Evolutionary conservation across 768 basidiomycete species (phyloP).

Genomic region (Amanita molliuscula): DNA sequence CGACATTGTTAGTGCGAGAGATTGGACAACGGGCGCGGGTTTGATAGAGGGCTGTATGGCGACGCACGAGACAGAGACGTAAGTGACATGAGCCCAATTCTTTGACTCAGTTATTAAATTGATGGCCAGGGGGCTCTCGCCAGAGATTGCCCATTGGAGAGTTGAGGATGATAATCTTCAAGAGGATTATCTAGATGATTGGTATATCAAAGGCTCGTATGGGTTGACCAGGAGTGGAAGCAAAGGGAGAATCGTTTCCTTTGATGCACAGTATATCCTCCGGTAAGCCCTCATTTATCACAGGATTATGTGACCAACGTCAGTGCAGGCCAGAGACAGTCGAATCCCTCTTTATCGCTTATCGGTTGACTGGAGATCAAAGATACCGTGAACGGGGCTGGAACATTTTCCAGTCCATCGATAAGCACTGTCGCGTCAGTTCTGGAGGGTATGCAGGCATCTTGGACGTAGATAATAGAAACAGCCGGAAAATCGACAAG

Average conservation of each 20-base stretch:
- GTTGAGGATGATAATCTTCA: constrained; percentile 39
- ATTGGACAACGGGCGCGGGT: constrained; percentile 77
- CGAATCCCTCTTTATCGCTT: constrained; percentile 89
- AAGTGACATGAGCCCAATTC: constrained; percentile 17
- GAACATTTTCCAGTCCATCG: constrained; percentile 85
- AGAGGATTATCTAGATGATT: constrained; percentile 42
- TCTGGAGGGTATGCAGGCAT: constrained; percentile 83
- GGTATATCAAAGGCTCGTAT: constrained; percentile 79
- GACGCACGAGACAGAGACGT: constrained; percentile 79
- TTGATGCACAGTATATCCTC: constrained; percentile 90
- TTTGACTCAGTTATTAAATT: neutral
- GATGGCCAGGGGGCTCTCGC: constrained; percentile 58
- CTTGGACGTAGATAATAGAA: constrained; percentile 73
- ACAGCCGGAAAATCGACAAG: constrained; percentile 63
- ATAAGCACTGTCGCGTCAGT: constrained; percentile 67
- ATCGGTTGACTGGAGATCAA: constrained; percentile 74
- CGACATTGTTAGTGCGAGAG: constrained; percentile 39
- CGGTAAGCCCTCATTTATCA: constrained; percentile 30
- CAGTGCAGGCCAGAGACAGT: constrained; percentile 76
- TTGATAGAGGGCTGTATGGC: constrained; percentile 83
- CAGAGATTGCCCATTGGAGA: constrained; percentile 84
- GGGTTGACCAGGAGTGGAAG: neutral
- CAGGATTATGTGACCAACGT: neutral
- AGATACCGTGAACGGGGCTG: constrained; percentile 80
- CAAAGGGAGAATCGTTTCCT: constrained; percentile 25